Conservation (phyloP, 2,329 filamentous ascomycete genomes). For the Akanthomyces uredinophilus region DNA sequence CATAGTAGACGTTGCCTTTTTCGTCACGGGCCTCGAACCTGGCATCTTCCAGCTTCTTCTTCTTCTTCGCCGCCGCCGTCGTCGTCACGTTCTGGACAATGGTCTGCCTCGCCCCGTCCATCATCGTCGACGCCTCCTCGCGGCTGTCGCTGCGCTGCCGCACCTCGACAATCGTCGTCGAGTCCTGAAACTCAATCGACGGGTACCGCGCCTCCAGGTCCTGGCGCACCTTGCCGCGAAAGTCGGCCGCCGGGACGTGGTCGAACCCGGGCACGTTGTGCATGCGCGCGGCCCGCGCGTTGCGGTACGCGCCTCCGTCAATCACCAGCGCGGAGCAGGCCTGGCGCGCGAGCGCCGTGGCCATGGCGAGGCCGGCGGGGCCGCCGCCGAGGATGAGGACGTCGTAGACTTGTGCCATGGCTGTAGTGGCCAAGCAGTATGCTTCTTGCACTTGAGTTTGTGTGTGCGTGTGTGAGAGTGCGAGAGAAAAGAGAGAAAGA, state of each 20-base stretch:
- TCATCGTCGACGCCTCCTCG: too few species aligned
- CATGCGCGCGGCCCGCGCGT: constrained; percentile 42
- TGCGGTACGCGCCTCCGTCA: constrained; percentile 47
- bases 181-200: constrained; percentile 26
- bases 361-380: constrained; percentile 44
- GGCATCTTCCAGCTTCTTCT: constrained; percentile 16
- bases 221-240: constrained; percentile 29
- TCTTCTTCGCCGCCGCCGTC: neutral
- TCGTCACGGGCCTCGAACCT: constrained; percentile 36
- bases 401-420: constrained; percentile 34
- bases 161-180: constrained; percentile 19
- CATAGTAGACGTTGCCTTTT: constrained; percentile 37
- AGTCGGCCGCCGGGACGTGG: constrained; percentile 30
- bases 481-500: too few species aligned
- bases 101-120: neutral
- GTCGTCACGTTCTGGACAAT: neutral
- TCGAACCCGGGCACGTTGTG: constrained; percentile 40
- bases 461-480: too few species aligned
- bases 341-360: constrained; percentile 44
- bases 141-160: neutral
- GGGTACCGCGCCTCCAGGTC: constrained; percentile 32
- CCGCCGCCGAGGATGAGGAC: constrained; percentile 50
- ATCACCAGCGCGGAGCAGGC: constrained; percentile 43
- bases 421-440: too few species aligned
- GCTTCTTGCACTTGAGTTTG: too few species aligned